Base-by-base conservation (phyloP, 306 rosid genomes). In the Ormosia semicastrata region DNA sequence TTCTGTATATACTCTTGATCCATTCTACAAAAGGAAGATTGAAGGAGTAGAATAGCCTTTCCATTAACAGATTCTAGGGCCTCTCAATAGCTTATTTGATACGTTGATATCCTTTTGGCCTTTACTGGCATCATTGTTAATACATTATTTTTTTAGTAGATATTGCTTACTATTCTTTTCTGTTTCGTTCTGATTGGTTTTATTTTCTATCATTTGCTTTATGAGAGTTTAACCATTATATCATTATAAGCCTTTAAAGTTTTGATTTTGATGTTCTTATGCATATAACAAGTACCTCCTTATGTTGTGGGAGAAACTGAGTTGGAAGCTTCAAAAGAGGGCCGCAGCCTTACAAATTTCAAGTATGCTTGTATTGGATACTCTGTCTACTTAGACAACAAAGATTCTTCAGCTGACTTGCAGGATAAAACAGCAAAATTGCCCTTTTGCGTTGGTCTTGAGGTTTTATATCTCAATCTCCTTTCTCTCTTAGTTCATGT, bases 371-470 rank as follows among this genome's bases (percentile, higher is more conserved):
- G 59, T 41, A 73, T 90, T 56, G 99, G 99, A 76, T 93, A 95
- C 88, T 93, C 99, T 1, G 92, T 95, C 58, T 90, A 83, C 89
- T 59, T 93, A 65, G 90, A 92, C 87, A 90, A 91, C 64, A 89
- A 91, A 73, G 88, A 83, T 46, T 82, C 97, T 75, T 18, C 91
- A 49, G 75, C 83, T 56, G 92, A 85, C 62, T 73, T 79, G 0
- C 89, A 71, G 63, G 87, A 89, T 78, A 92, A 90, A 84, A 88
- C 89, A 77, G 92, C 96, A 7, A 88, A 90, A 60, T 82, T 95
- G 82, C 99, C 99, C 8, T 88, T 92, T 76, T 95, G 99, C 24
- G 85, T 84, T 81, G 99, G 99, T 66, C 87, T 95, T 81, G 98
- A 95, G 99, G 99, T 93, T 81, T 47, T 57, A 63, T 64, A 73